Evolutionary conservation across 139 green algal genomes (phyloP).

Genomic region (Tetradesmus lagerheimii): DNA sequence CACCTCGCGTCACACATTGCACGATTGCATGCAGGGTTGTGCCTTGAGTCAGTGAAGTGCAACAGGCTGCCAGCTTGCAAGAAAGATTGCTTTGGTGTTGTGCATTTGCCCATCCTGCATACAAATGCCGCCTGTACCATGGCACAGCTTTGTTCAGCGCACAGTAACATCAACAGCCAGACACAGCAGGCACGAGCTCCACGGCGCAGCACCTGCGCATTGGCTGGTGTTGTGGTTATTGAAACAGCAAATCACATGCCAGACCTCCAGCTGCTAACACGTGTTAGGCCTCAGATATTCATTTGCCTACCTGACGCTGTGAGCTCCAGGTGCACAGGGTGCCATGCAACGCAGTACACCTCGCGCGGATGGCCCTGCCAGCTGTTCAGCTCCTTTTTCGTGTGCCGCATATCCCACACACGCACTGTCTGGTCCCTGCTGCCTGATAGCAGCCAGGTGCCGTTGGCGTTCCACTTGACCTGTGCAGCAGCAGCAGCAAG

Average conservation of each 20-base stretch:
- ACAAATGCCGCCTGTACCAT: no score
- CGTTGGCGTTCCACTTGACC: conserved; percentile 49
- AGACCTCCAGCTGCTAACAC: neutral
- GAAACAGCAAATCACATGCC: no score
- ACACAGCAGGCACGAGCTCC: neutral
- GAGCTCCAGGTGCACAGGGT: conserved; percentile 72
- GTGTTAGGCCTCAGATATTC: neutral
- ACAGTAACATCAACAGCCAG: no score
- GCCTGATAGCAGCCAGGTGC: conserved; percentile 87
- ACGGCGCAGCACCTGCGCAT: no score
- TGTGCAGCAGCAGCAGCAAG: neutral
- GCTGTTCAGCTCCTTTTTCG: conserved; percentile 71
- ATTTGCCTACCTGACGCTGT: conserved; percentile 66
- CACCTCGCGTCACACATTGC: no score
- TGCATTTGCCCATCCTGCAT: no score
- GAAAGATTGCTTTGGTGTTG: no score
- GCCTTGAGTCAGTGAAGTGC: no score
- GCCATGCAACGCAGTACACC: conserved; percentile 85
- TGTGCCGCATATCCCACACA: conserved; percentile 81
- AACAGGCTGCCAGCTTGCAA: no score
- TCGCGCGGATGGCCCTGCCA: conserved; percentile 87
- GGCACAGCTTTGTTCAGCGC: no score
- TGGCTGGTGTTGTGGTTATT: no score
- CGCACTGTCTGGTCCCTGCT: conserved; percentile 85
- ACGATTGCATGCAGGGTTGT: no score